Conservation (phyloP, 2,329 filamentous ascomycete species). For the Epichloe typhina region DNA sequence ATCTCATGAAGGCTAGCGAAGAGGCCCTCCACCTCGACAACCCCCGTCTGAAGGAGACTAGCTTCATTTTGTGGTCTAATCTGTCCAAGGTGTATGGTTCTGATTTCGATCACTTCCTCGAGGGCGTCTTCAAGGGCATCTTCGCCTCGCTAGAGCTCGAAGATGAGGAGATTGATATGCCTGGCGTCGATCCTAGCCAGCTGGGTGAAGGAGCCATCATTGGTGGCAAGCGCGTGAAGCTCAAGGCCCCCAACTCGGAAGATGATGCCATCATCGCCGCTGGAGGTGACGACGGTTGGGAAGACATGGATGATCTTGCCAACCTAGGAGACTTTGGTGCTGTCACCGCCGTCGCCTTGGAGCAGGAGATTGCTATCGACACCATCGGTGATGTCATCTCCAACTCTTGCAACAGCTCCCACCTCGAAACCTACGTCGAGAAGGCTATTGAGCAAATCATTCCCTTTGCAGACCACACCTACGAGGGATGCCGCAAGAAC, state of each 20-base stretch:
- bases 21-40: constrained; percentile 82
- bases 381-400: constrained; percentile 87
- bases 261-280: constrained; percentile 42
- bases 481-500: constrained; percentile 87
- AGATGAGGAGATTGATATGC: constrained; percentile 74
- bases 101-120: constrained; percentile 65
- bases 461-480: constrained; percentile 73
- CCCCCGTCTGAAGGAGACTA: constrained; percentile 84
- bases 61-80: constrained; percentile 92
- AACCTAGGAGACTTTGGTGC: constrained; percentile 75
- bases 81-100: constrained; percentile 89
- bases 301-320: constrained; percentile 64
- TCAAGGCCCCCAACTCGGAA: constrained; percentile 43
- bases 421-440: constrained; percentile 69
- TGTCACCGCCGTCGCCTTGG: constrained; percentile 78
- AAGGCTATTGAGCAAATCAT: constrained; percentile 73
- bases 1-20: constrained; percentile 84
- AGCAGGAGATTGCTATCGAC: constrained; percentile 95
- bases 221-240: constrained; percentile 74
- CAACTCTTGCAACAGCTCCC: constrained; percentile 65
- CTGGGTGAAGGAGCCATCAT: constrained; percentile 65
- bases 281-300: constrained; percentile 39
- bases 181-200: constrained; percentile 41
- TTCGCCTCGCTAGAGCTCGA: constrained; percentile 78
- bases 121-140: constrained; percentile 65